phyloP scores from a whole-genome alignment of 768 basidiomycete genomes.

The Tylopilus rubrobrunneus region DNA sequence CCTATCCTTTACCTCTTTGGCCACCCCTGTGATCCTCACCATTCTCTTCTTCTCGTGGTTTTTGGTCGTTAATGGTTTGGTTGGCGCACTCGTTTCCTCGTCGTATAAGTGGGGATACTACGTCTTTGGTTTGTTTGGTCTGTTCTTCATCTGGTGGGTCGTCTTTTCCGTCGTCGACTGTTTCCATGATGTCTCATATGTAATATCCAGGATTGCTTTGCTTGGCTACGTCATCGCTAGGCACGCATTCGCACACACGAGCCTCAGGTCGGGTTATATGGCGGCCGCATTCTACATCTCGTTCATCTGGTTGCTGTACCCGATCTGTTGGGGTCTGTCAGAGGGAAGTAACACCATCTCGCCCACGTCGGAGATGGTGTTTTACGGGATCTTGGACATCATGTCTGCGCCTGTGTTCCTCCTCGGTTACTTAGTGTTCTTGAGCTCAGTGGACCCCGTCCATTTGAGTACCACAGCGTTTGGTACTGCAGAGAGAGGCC shows the following conservation, averaged over 20 bases:
- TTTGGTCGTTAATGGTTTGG: conserved; percentile 42
- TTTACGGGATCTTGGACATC: conserved; percentile 47
- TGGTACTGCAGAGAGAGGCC: conserved; percentile 1
- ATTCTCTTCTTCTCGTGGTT: conserved; percentile 38
- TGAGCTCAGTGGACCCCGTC: background rate
- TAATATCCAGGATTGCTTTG: conserved; percentile 26
- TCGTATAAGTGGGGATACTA: conserved; percentile 55
- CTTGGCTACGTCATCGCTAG: conserved; percentile 20
- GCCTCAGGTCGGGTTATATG: conserved; percentile 27
- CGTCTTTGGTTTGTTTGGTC: conserved; percentile 41
- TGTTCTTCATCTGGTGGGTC: conserved; percentile 48
- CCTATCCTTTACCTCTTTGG: conserved; percentile 43
- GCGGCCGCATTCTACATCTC: conserved; percentile 41
- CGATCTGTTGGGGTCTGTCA: conserved; percentile 52
- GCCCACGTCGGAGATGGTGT: conserved; percentile 50
- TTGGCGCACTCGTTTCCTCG: conserved; percentile 48
- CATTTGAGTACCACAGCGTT: conserved; percentile 7
- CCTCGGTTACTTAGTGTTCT: conserved; percentile 25
- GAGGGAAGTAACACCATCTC: conserved; percentile 51
- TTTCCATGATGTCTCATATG: background rate
- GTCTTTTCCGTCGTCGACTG: conserved; percentile 6
- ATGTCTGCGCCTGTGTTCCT: conserved; percentile 38
- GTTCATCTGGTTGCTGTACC: conserved; percentile 57
- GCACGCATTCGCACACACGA: conserved; percentile 21
- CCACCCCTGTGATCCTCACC: conserved; percentile 45